Evolutionary conservation across 2,329 filamentous ascomycete genomes (phyloP), one percentile per base, ranked within the genome.

Genomic region (Talaromyces sp.): DNA sequence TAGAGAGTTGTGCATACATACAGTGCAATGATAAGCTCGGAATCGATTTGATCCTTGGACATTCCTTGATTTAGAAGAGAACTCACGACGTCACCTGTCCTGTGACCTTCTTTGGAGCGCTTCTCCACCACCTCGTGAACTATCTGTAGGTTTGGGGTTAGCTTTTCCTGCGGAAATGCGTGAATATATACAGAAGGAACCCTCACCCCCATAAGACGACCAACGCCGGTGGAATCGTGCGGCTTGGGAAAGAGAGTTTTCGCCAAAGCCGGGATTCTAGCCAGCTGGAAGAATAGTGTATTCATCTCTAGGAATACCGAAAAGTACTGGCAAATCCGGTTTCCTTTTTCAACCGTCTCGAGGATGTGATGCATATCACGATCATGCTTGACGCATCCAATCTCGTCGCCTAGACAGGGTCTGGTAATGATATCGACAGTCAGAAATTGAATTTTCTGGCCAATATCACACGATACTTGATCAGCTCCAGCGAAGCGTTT

Each of bases 201-300:
- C n/a, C n/a, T n/a, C n/a, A n/a, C 45, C 45, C 45, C 45, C 45
- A 48, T 48, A 48, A 48, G 21, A 48, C 45, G 45, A 48, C 45
- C 45, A 48, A 48, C 25, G 13, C 45, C 45, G 11, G 45, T 48
- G 10, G 45, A 31, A 19, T 48, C 45, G 8, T 19, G 5, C 45
- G 25, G 45, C 45, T 11, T 48, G 17, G 25, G 45, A 48, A 48
- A 48, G 13, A 48, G 45, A 8, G 2, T 25, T 48, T 48, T 48
- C 19, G 45, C 45, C 45, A 48, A 48, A 48, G 45, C 45, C 45
- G 45, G 25, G 25, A 48, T 31, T 48, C 45, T 48, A 17, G 45
- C 45, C 5, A 48, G 45, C 45, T 48, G 45, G 45, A 48, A 25
- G 13, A 48, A 48, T 19, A 48, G 11, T 33, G 25, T 31, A 19